These are phyloP conservation scores for Melaleuca alternifolia DNA, from an alignment of 345 rosid species.

Conservation along the genomic window DNA sequence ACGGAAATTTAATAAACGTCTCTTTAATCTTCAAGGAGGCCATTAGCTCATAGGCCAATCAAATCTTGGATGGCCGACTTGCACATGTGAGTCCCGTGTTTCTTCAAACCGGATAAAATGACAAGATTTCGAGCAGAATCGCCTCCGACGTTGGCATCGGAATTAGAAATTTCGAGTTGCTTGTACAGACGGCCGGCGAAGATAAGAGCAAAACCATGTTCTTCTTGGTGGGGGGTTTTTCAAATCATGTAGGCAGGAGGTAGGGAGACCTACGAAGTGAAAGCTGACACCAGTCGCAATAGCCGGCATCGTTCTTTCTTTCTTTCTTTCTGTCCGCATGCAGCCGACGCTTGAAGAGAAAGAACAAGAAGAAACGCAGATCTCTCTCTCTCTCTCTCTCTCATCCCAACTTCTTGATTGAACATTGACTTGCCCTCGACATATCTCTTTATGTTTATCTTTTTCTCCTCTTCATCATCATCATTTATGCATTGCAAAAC, in stretches of 20 bases:
- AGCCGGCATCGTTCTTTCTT: not conserved
- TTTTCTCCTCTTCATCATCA: not conserved
- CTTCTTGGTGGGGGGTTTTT: not conserved
- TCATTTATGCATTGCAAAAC: not conserved
- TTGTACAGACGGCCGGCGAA: too few species aligned
- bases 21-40: not conserved
- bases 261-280: not conserved
- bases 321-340: not conserved
- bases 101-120: not conserved
- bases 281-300: not conserved
- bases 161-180: too few species aligned
- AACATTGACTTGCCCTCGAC: not conserved
- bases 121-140: not conserved
- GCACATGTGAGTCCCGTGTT: not conserved
- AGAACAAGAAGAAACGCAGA: not conserved
- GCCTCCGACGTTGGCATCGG: not conserved
- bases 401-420: not conserved
- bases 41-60: not conserved
- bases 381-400: not conserved
- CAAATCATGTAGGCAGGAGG: not conserved
- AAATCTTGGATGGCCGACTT: not conserved
- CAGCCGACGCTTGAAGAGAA: not conserved
- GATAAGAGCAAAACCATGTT: not conserved
- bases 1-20: too few species aligned
- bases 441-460: not conserved